These are phyloP conservation scores for Backusella sp. DNA, from an alignment of 192 early-diverging fungal species.

Conservation along the genomic window DNA sequence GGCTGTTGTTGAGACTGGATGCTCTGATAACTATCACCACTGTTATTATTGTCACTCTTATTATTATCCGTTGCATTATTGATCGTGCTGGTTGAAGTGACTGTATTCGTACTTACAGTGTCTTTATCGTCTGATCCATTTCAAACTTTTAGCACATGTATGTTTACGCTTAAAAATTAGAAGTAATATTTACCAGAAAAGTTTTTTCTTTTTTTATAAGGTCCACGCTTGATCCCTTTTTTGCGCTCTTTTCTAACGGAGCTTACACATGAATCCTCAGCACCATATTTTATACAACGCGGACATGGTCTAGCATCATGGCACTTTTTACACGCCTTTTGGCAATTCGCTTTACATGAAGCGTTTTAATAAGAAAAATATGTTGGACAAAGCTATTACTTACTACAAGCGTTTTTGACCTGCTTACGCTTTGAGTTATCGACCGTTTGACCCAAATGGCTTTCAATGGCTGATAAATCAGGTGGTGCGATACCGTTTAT, in stretches of 20 bases:
- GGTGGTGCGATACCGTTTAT: background rate
- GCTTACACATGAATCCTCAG: conserved; percentile 67
- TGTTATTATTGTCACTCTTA: background rate
- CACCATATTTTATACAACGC: conserved; percentile 73
- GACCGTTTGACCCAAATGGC: background rate
- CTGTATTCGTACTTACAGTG: background rate
- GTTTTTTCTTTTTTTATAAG: conserved; percentile 65
- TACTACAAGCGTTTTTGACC: conserved; percentile 33
- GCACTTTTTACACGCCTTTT: conserved; percentile 91
- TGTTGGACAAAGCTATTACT: background rate
- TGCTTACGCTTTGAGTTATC: conserved; percentile 22
- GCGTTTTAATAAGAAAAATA: background rate
- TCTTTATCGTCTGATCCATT: background rate
- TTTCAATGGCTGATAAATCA: conserved; percentile 4
- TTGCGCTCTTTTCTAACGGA: conserved; percentile 80
- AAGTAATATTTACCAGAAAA: conserved; percentile 3
- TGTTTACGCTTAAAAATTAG: background rate
- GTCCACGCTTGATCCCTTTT: conserved; percentile 82
- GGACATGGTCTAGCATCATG: conserved; percentile 79
- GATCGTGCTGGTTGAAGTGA: background rate
- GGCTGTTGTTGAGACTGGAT: background rate
- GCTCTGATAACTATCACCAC: background rate
- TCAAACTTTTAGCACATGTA: background rate
- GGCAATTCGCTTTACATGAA: conserved; percentile 65
- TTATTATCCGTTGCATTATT: background rate